Evolutionary conservation across 371 early-diverging fungal species (phyloP).

Genomic region (Rhizopus microsporus): DNA sequence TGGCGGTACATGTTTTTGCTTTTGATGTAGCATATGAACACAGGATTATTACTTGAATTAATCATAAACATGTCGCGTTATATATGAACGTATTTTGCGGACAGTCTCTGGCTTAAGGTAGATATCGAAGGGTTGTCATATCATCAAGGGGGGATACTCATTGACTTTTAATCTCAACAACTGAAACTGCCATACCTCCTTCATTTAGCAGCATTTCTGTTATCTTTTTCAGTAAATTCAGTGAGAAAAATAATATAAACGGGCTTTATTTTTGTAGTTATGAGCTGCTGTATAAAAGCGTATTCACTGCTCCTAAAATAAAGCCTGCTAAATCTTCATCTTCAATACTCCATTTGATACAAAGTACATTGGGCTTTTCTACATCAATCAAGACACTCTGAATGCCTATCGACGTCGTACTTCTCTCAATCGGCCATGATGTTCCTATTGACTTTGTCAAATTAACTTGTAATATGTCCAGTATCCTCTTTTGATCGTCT

Average conservation of each 20-base stretch:
- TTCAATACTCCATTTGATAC: conserved; percentile 28
- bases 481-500: conserved; percentile 12
- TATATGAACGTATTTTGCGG: too few species aligned
- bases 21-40: too few species aligned
- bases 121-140: too few species aligned
- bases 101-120: too few species aligned
- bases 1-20: too few species aligned
- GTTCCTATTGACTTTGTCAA: conserved; percentile 16
- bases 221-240: too few species aligned
- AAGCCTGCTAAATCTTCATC: conserved; percentile 35
- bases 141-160: too few species aligned
- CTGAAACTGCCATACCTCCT: too few species aligned
- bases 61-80: too few species aligned
- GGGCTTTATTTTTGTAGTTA: neutral
- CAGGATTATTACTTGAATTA: too few species aligned
- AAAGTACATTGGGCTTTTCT: conserved; percentile 8
- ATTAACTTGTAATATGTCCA: conserved; percentile 24
- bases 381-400: conserved; percentile 24
- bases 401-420: conserved; percentile 4
- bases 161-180: too few species aligned
- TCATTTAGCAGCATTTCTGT: too few species aligned
- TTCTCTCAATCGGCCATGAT: conserved; percentile 13
- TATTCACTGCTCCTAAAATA: conserved; percentile 28
- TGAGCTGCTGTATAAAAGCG: conserved; percentile 8
- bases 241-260: neutral